These are phyloP conservation scores for Logfia minima DNA, from an alignment of 129 eudicot species.

Conservation along the genomic window DNA sequence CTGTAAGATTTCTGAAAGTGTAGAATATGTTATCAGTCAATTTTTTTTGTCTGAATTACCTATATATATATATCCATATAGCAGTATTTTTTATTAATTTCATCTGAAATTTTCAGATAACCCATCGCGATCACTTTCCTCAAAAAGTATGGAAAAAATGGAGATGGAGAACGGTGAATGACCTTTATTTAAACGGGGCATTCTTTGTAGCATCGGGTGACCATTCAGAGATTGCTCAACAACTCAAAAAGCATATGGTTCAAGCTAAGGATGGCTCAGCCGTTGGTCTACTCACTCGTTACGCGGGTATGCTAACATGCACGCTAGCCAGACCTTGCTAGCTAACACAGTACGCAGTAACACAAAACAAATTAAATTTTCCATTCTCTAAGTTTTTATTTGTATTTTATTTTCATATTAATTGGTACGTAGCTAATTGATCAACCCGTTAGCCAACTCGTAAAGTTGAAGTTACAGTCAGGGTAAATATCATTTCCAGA, in stretches of 20 bases:
- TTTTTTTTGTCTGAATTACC: background rate
- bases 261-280: conserved; percentile 50
- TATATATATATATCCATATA: too few relatives aligned
- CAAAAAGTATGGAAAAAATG: conserved; percentile 55
- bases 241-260: conserved; percentile 35
- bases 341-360: background rate
- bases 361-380: too few relatives aligned
- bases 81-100: background rate
- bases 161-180: conserved; percentile 81
- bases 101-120: conserved; percentile 39
- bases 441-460: background rate
- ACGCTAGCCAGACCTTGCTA: conserved; percentile 43
- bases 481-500: background rate
- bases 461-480: background rate
- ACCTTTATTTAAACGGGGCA: conserved; percentile 65
- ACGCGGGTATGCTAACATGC: conserved; percentile 58
- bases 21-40: background rate
- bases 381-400: background rate
- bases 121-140: conserved; percentile 66
- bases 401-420: too few relatives aligned
- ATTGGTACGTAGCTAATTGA: background rate
- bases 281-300: conserved; percentile 57
- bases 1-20: background rate
- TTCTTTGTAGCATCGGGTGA: conserved; percentile 59
- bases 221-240: conserved; percentile 21